Conservation (phyloP, 805 yeast species). For the Saturnispora hagleri region DNA sequence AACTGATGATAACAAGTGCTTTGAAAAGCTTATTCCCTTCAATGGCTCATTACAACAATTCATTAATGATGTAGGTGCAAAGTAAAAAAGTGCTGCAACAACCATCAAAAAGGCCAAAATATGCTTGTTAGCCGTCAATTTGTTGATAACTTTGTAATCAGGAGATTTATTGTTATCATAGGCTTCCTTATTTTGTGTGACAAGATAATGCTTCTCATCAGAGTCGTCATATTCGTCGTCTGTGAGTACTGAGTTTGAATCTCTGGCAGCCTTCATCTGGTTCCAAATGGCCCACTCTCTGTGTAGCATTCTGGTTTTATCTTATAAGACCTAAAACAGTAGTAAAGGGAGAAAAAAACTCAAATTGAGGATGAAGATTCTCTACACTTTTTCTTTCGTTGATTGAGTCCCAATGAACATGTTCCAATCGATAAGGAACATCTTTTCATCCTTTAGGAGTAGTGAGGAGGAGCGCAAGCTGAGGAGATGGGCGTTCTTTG, state of each 20-base stretch:
- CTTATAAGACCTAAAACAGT: neutral
- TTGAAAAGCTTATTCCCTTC: neutral
- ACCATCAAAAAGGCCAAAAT: neutral
- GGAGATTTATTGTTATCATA: neutral
- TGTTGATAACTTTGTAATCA: neutral
- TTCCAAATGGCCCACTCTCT: conserved; percentile 30
- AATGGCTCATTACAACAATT: neutral
- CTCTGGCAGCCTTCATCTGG: conserved; percentile 14
- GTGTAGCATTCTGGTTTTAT: conserved; percentile 13
- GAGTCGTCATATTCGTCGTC: neutral
- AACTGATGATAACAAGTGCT: neutral
- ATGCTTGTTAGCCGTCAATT: neutral
- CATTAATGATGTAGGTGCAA: neutral
- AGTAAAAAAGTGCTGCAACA: neutral
- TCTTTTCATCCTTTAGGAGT: conserved; percentile 73
- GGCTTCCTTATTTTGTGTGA: neutral
- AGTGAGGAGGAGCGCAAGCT: conserved; percentile 77
- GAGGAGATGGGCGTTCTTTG: conserved; percentile 70
- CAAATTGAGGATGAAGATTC: neutral
- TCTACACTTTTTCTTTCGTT: neutral
- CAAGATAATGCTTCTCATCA: neutral
- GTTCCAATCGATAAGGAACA: conserved; percentile 65
- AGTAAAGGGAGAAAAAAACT: neutral
- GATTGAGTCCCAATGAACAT: conserved; percentile 32
- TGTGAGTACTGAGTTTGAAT: neutral